These are phyloP conservation scores for Rhynchosporium graminicola DNA, from an alignment of 2,329 filamentous ascomycete species.

Conservation along the genomic window DNA sequence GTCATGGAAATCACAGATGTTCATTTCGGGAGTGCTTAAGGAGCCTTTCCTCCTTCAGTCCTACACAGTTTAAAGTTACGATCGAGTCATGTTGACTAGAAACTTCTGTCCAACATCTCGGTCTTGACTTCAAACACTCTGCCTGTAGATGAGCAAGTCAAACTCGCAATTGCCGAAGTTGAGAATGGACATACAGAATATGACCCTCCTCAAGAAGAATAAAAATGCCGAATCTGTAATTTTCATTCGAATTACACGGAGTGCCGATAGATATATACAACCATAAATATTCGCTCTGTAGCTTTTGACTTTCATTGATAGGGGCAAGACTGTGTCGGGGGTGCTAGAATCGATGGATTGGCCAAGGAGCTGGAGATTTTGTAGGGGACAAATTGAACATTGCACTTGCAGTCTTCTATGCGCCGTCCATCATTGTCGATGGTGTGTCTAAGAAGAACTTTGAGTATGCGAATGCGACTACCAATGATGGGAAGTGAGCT, in stretches of 20 bases:
- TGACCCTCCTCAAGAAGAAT: conserved; percentile 49
- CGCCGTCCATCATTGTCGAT: conserved; percentile 43
- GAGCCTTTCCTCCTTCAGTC: too few relatives aligned
- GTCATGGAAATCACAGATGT: too few relatives aligned
- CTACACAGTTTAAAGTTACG: too few relatives aligned
- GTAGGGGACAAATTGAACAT: conserved; percentile 49
- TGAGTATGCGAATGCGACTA: not conserved
- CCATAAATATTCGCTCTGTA: conserved; percentile 62
- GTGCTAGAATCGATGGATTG: conserved; percentile 67
- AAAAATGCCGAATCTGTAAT: conserved; percentile 41
- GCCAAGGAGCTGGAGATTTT: conserved; percentile 59
- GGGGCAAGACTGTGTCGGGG: conserved; percentile 72
- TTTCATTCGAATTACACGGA: conserved; percentile 23
- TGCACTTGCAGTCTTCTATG: conserved; percentile 48
- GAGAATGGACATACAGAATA: conserved; percentile 47
- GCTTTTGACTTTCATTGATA: conserved; percentile 69
- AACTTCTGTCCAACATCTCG: not conserved
- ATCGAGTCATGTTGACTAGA: not conserved
- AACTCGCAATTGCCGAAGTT: conserved; percentile 45
- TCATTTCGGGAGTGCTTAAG: too few relatives aligned
- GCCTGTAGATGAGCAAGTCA: not conserved
- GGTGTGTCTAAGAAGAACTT: not conserved
- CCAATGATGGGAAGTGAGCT: conserved; percentile 27
- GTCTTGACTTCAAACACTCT: conserved; percentile 6
- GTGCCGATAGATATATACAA: conserved; percentile 32